These are phyloP conservation scores for Sporothrix euskadiensis DNA, from an alignment of 2,329 filamentous ascomycete species.

Conservation along the genomic window DNA sequence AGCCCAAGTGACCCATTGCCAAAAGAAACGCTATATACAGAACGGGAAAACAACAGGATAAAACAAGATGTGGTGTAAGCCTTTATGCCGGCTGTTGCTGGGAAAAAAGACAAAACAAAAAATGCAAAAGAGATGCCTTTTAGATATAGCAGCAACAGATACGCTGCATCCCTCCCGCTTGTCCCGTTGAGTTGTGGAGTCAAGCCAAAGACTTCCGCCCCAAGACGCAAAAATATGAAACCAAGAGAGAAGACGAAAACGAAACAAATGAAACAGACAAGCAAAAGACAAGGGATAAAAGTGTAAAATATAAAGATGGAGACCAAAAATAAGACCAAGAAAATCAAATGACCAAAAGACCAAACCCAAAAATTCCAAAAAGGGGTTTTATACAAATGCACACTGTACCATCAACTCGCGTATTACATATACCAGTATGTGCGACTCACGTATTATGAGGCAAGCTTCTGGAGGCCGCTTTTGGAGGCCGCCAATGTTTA, in stretches of 20 bases:
- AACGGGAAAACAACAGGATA: background rate
- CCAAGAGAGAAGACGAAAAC: background rate
- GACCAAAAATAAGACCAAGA: background rate
- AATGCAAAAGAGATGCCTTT: background rate
- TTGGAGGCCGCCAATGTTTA: background rate
- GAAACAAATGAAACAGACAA: background rate
- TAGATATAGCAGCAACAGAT: background rate
- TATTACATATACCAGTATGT: constrained; percentile 8
- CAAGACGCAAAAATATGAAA: background rate
- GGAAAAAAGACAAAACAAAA: background rate
- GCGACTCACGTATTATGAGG: background rate
- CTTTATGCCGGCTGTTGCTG: background rate
- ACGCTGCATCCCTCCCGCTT: background rate
- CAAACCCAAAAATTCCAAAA: background rate
- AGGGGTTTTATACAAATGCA: constrained; percentile 15
- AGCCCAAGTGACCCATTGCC: background rate
- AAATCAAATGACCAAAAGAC: background rate
- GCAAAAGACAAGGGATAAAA: background rate
- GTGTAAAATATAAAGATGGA: background rate
- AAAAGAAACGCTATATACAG: background rate
- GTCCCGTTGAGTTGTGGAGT: background rate
- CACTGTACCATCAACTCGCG: background rate
- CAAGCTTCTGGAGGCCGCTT: background rate
- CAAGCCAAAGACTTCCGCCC: background rate
- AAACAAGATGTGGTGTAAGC: background rate